These are phyloP conservation scores for Tetrahymena thermophila DNA, from an alignment of 73 alveolate species.

Conservation along the genomic window DNA sequence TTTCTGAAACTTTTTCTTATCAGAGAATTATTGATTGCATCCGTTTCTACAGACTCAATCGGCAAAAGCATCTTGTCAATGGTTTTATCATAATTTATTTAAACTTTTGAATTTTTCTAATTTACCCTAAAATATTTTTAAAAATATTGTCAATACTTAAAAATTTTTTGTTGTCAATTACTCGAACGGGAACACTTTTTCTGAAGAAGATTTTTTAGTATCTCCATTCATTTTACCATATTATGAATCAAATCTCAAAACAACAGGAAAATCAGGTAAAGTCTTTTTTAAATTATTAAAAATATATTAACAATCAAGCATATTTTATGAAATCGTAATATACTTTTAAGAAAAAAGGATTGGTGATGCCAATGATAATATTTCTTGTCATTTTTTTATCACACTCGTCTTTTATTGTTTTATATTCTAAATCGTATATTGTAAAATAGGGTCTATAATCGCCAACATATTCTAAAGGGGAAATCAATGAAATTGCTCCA, in stretches of 20 bases:
- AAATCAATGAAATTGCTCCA: conserved; percentile 30
- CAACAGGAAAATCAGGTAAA: conserved; percentile 27
- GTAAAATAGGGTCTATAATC: conserved; percentile 44
- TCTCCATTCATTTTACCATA: not conserved
- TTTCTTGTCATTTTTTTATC: conserved; percentile 27
- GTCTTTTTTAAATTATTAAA: not conserved
- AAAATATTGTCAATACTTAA: not conserved
- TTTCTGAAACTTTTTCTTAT: conserved; percentile 12
- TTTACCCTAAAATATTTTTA: not conserved
- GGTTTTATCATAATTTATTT: conserved; percentile 4
- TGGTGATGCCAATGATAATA: conserved; percentile 31
- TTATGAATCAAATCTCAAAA: conserved; percentile 30
- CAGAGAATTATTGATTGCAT: conserved; percentile 28
- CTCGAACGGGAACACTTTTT: not conserved
- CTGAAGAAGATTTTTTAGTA: not conserved
- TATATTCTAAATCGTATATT: conserved; percentile 32
- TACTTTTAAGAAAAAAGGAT: conserved; percentile 39
- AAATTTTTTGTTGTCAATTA: not conserved
- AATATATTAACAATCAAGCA: not conserved
- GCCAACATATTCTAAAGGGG: conserved; percentile 31
- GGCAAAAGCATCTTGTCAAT: conserved; percentile 31
- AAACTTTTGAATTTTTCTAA: conserved; percentile 5
- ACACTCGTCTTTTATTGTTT: conserved; percentile 11
- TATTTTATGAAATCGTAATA: not conserved
- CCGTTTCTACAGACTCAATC: conserved; percentile 22